Conservation (phyloP, 140 eudicot genomes). For the Anethum foeniculum region DNA sequence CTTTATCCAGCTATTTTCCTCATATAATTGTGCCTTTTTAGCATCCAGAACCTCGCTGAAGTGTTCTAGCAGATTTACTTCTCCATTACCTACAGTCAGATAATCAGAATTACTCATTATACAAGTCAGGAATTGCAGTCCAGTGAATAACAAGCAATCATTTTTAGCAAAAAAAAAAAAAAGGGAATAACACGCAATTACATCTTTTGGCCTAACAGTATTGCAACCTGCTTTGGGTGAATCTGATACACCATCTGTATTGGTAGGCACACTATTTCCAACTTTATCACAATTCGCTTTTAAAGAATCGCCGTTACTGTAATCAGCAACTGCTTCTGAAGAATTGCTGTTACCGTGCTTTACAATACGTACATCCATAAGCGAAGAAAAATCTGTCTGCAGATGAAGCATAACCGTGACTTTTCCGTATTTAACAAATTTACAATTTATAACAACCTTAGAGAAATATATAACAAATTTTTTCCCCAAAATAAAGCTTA, state of each 20-base stretch:
- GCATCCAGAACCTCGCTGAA: slow-evolving; percentile 37
- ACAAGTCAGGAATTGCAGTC: background rate
- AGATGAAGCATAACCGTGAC: slow-evolving; percentile 9
- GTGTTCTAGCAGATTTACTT: slow-evolving; percentile 51
- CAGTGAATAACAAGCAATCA: background rate
- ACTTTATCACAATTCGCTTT: slow-evolving; percentile 20
- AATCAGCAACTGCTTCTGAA: slow-evolving; percentile 18
- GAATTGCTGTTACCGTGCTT: slow-evolving; percentile 31
- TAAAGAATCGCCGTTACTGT: slow-evolving; percentile 25
- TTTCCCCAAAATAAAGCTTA: background rate
- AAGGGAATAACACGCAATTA: background rate
- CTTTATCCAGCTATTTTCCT: slow-evolving; percentile 28
- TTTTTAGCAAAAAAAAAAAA: too few species aligned
- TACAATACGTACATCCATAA: slow-evolving; percentile 60
- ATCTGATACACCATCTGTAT: slow-evolving; percentile 19
- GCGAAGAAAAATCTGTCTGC: slow-evolving; percentile 79
- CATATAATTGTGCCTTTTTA: slow-evolving; percentile 33
- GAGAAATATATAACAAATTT: background rate
- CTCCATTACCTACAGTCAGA: slow-evolving; percentile 27
- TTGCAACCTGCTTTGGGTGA: slow-evolving; percentile 42
- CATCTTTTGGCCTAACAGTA: background rate
- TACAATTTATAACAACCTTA: background rate
- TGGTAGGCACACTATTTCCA: slow-evolving; percentile 23
- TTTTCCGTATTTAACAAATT: background rate
- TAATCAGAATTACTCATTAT: background rate